phyloP scores from a whole-genome alignment of 2,329 filamentous ascomycete species.

The Colletotrichum nymphaeae region DNA sequence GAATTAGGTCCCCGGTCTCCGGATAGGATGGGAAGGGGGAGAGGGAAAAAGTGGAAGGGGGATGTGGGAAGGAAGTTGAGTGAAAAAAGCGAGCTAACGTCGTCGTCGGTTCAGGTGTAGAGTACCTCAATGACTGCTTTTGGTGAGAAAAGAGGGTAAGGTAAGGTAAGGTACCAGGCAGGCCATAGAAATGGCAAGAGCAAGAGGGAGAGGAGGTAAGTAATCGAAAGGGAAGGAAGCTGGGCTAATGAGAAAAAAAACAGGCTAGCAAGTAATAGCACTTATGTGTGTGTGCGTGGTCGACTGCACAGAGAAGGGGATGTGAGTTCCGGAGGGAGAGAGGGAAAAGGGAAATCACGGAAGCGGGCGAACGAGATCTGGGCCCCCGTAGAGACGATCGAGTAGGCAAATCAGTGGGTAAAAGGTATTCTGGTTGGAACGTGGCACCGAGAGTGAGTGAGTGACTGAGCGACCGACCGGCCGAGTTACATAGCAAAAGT shows the following conservation, averaged over 20 bases:
- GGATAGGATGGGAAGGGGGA: constrained; percentile 6
- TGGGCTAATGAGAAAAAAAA: not conserved
- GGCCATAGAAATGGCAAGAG: not conserved
- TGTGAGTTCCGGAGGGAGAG: constrained; percentile 26
- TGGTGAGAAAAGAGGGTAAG: not conserved
- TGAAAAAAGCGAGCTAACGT: not conserved
- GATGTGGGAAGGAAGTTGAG: not conserved
- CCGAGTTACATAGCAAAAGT: not conserved
- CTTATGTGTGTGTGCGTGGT: not conserved
- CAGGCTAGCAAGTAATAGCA: constrained; percentile 3
- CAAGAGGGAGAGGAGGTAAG: constrained; percentile 17
- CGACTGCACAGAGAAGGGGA: constrained; percentile 7
- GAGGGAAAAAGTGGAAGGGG: constrained; percentile 4
- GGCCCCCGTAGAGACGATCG: constrained; percentile 2
- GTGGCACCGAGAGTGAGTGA: not conserved
- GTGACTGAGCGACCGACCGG: not conserved
- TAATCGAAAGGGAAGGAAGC: constrained; percentile 24
- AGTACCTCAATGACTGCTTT: not conserved
- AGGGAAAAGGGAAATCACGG: not conserved
- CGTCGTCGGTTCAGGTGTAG: constrained; percentile 7
- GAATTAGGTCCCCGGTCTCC: not conserved
- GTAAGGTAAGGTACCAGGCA: not conserved
- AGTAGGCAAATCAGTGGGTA: not conserved
- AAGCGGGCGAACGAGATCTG: constrained; percentile 19
- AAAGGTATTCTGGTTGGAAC: not conserved